Evolutionary conservation across 2,329 filamentous ascomycete genomes (phyloP).

Genomic region (Beauveria varroae): DNA sequence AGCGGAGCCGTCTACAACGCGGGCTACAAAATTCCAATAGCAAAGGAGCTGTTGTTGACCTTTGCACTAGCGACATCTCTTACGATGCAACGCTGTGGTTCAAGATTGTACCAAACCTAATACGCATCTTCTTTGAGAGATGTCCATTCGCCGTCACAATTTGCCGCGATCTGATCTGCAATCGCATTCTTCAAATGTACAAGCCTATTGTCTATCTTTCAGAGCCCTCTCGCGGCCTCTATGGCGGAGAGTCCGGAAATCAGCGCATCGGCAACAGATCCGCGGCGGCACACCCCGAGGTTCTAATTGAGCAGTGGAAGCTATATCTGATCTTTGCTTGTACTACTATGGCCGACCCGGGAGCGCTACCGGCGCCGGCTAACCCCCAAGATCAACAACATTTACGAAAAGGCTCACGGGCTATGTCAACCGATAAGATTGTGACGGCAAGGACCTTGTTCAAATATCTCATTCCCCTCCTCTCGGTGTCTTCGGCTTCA

Average conservation of each 20-base stretch:
- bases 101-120: slow-evolving; percentile 93
- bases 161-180: slow-evolving; percentile 85
- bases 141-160: slow-evolving; percentile 89
- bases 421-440: slow-evolving; percentile 64
- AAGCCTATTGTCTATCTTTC: slow-evolving; percentile 72
- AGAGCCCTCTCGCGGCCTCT: slow-evolving; percentile 60
- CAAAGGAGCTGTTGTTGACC: slow-evolving; percentile 80
- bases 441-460: slow-evolving; percentile 85
- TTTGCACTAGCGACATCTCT: slow-evolving; percentile 90
- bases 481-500: slow-evolving; percentile 70
- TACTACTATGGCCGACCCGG: slow-evolving; percentile 82
- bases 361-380: slow-evolving; percentile 37
- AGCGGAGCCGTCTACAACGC: slow-evolving; percentile 84
- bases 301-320: slow-evolving; percentile 96
- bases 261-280: slow-evolving; percentile 44
- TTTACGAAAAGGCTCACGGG: slow-evolving; percentile 69
- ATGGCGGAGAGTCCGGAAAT: slow-evolving; percentile 53
- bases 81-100: slow-evolving; percentile 96
- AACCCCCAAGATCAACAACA: slow-evolving; percentile 58
- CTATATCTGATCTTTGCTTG: slow-evolving; percentile 95
- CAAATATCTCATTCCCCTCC: slow-evolving; percentile 80
- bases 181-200: slow-evolving; percentile 88
- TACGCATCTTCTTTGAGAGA: slow-evolving; percentile 81
- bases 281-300: slow-evolving; percentile 69
- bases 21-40: slow-evolving; percentile 79